A percentile compares a stretch with the other conserved stretches of the same genome.
These are phyloP conservation scores for Haplosporangium sp. DNA, from an alignment of 371 early-diverging fungal genomes.

Conservation along the genomic window DNA sequence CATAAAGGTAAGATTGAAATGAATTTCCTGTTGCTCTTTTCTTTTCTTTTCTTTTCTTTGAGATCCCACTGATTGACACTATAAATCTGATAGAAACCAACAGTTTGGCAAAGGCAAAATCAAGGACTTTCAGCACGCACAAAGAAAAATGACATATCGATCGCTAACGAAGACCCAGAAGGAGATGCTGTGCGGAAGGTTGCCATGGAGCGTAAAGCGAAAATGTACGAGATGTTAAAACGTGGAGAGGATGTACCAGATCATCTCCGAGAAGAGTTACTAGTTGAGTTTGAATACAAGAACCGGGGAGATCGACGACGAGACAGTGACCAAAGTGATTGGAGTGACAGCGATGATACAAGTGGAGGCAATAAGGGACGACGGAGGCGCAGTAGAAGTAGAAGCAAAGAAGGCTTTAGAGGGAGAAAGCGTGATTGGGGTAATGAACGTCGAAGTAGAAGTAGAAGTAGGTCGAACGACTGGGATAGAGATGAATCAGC, in stretches of 20 bases:
- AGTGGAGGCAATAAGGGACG: conserved; percentile 12
- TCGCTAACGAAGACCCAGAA: conserved; percentile 11
- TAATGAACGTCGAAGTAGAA: conserved; percentile 6
- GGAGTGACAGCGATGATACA: background rate
- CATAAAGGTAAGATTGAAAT: conserved; percentile 25
- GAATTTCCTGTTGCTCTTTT: background rate
- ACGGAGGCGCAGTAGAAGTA: background rate
- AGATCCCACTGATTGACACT: background rate
- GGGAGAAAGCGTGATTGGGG: conserved; percentile 13
- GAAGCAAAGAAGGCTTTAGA: conserved; percentile 4
- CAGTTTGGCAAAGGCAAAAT: conserved; percentile 70
- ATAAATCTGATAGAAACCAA: conserved; percentile 60
- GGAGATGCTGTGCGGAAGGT: conserved; percentile 60
- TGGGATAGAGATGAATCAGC: conserved; percentile 48
- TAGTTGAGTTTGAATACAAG: conserved; percentile 66
- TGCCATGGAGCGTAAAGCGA: conserved; percentile 75
- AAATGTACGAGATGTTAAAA: conserved; percentile 66
- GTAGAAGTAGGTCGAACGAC: conserved; percentile 25
- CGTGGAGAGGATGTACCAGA: conserved; percentile 57
- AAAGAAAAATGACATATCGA: conserved; percentile 27
- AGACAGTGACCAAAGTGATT: conserved; percentile 19
- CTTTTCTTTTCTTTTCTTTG: background rate
- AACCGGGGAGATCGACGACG: conserved; percentile 32
- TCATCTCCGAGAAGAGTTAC: conserved; percentile 39
- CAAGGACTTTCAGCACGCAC: conserved; percentile 65